A percentile compares a stretch with the other conserved stretches of the same genome.
These are phyloP conservation scores for Marasmius fiardii DNA, from an alignment of 1,284 basidiomycete genomes.

Conservation along the genomic window DNA sequence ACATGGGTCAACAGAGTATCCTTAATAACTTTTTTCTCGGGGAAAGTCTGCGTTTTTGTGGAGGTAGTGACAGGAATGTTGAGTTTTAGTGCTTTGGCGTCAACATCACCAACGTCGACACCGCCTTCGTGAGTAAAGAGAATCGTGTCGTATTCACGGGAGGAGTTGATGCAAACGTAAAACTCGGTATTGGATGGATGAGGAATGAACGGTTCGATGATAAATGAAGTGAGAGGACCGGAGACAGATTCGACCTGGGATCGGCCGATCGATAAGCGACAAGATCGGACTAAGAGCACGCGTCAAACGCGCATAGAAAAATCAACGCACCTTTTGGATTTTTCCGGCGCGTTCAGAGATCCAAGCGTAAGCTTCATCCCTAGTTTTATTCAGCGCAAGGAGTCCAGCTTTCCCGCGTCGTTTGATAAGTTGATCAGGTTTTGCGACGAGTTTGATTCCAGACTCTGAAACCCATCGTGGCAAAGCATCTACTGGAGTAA, in stretches of 20 bases:
- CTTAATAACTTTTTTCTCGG: slow-evolving; percentile 74
- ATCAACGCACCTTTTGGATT: slow-evolving; percentile 83
- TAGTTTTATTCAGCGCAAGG: slow-evolving; percentile 90
- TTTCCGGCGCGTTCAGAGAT: slow-evolving; percentile 90
- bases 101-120: slow-evolving; percentile 98
- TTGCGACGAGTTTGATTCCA: slow-evolving; percentile 81
- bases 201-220: slow-evolving; percentile 97
- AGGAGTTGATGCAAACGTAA: slow-evolving; percentile 98
- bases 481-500: slow-evolving; percentile 77
- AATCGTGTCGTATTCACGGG: slow-evolving; percentile 93
- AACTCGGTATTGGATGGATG: slow-evolving; percentile 94
- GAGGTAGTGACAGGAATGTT: slow-evolving; percentile 65
- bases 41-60: slow-evolving; percentile 55
- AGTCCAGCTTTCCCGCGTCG: slow-evolving; percentile 98
- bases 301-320: background rate
- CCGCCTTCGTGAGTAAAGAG: slow-evolving; percentile 99
- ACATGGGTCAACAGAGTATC: slow-evolving; percentile 78
- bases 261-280: slow-evolving; percentile 7
- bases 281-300: background rate
- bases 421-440: slow-evolving; percentile 99
- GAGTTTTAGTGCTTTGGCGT: slow-evolving; percentile 94
- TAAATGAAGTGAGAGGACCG: slow-evolving; percentile 96
- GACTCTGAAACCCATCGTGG: slow-evolving; percentile 76
- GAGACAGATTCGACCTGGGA: slow-evolving; percentile 86
- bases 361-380: slow-evolving; percentile 86